Base-by-base conservation (phyloP, 441 rosid species). In the Francoa sonchifolia region DNA sequence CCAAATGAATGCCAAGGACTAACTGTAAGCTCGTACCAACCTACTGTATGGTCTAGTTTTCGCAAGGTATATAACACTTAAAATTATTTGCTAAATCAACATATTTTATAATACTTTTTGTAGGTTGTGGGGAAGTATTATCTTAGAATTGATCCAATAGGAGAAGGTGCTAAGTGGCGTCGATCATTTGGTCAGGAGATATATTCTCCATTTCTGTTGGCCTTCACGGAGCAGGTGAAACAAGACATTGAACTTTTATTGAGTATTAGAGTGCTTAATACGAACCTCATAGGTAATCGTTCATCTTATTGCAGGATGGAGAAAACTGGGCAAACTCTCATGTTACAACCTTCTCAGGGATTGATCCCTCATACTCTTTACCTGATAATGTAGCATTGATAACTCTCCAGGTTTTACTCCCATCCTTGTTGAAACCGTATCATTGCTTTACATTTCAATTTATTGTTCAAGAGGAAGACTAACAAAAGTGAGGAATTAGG, bases 81-180 rank as follows among this genome's bases (percentile, higher is more conserved):
- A 16, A 9, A 21, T 1, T 22, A 3, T 12, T 17, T 46, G 6
- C 46, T 44, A 42, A 42, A 23, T 36, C 4, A 25, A 18, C 23
- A 9, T 40, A 34, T 19, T 8, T 20, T n/a, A n/a, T n/a, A n/a
- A n/a, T n/a, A n/a, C n/a, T 25, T 54, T 12, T 46, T 29, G n/a
- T 61, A 71, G 82, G 47, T 75, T 44, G 47, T 68, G 14, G 90
- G 86, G 25, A 74, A 80, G 48, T 74, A 77, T 48, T 80, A 77
- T 61, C 65, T 71, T 36, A 64, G 74, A 68, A 50, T 77, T 25
- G 90, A 80, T 68, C 73, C 61, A n/a, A 44, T 62, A 13, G 76
- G 86, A 49, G 68, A 77, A 57, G 86, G 74, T 40, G 76, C 86
- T 44, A 72, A 65, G 52, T 80, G 86, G 90, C 82, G 86, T 41